Base-by-base conservation (phyloP, 306 rosid genomes). In the Delonix regia region DNA sequence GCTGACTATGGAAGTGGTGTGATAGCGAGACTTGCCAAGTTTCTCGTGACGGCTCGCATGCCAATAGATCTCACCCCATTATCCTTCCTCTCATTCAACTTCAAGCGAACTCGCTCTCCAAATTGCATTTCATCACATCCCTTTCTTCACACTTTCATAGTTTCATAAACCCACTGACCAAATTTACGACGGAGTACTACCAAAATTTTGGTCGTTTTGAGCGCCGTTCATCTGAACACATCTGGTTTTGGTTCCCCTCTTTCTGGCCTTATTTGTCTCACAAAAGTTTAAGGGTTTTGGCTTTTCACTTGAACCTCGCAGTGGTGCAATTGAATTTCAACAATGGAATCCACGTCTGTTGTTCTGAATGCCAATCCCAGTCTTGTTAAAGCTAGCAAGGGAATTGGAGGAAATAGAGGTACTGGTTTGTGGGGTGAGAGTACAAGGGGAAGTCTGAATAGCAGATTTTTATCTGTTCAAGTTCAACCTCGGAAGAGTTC, bases 291-390 rank as follows among this genome's bases (percentile, higher is more conserved):
- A 27, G 16, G 38, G 22, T 24, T 28, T 53, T 21, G 38, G 60
- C 60, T 53, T 51, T 14, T 56, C 33, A 22, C 30, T 52, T 76
- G 11, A 28, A 56, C 7, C 24, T 14, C 60, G 22, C 60, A 33
- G 38, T 13, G 38, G 13, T 61, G 21, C 39, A 15, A 15, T 15
- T 15, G 21, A 22, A 77, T 47, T 63, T 16, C 48, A 74, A 27
- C 44, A 52, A 94, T 94, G 98, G 92, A 91, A 80, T 87, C 91
- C 22, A 55, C 85, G 70, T 77, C 86, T 74, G 87, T 85, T 9
- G 65, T 79, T 25, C 24, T 87, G 75, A 88, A 78, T 80, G 73
- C 76, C 39, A 87, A 85, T 84, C 80, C 52, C 49, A 25, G 74
- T 53, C 76, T 84, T 2, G 34, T 59, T 13, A 56, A 66, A 13